phyloP scores from a whole-genome alignment of 108 stramenopile species.

The Conticribra weissflogii region DNA sequence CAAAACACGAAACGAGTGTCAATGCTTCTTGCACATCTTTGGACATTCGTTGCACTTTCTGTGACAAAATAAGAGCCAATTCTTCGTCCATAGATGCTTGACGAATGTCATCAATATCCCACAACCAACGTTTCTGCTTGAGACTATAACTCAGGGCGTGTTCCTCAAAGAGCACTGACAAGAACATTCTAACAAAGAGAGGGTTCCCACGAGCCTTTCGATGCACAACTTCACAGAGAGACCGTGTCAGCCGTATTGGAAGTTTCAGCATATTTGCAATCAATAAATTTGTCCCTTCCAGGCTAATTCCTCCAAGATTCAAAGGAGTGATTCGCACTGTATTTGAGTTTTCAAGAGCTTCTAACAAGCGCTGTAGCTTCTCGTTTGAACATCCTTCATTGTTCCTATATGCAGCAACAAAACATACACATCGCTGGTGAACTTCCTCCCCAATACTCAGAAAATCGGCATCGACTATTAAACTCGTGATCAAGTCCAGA shows the following conservation, averaged over 20 bases:
- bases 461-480: not conserved
- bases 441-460: not conserved
- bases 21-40: not conserved
- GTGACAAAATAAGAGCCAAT: not conserved
- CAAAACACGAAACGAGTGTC: not conserved
- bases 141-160: not conserved
- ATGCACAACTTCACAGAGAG: not conserved
- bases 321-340: not conserved
- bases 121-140: not conserved
- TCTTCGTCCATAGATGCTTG: not conserved
- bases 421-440: not conserved
- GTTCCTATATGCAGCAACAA: not conserved
- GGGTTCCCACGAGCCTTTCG: not conserved
- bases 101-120: not conserved
- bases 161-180: not conserved
- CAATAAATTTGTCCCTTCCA: not conserved
- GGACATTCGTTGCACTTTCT: not conserved
- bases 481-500: not conserved
- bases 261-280: not conserved
- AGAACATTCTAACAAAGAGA: not conserved
- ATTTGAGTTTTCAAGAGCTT: not conserved
- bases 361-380: not conserved
- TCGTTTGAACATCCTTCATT: not conserved
- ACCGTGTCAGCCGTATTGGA: not conserved
- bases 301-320: not conserved